phyloP scores from a whole-genome alignment of 495 filamentous ascomycete genomes.

The Aspergillus campestris region DNA sequence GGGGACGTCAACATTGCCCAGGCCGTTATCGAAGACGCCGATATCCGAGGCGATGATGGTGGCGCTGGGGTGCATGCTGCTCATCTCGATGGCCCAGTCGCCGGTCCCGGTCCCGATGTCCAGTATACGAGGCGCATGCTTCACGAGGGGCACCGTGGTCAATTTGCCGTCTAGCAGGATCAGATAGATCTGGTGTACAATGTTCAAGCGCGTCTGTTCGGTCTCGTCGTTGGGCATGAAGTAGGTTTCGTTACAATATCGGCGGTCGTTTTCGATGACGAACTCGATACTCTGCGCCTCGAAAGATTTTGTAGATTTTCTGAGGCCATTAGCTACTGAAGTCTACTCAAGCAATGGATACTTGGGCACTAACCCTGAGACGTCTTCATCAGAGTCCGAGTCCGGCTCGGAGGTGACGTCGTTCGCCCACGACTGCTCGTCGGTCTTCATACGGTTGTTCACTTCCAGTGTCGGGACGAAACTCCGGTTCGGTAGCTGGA shows the following conservation, averaged over 20 bases:
- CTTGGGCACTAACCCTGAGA: constrained; percentile 19
- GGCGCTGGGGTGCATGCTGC: constrained; percentile 50
- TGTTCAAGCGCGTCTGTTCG: constrained; percentile 62
- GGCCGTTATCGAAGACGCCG: constrained; percentile 31
- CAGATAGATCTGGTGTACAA: constrained; percentile 58
- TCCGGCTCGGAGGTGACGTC: constrained; percentile 13
- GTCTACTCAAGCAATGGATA: not conserved
- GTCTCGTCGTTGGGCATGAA: constrained; percentile 70
- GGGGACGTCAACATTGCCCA: constrained; percentile 46
- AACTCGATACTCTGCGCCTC: constrained; percentile 48
- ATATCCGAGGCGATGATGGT: constrained; percentile 65
- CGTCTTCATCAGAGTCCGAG: constrained; percentile 13
- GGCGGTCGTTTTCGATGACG: constrained; percentile 54
- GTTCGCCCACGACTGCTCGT: constrained; percentile 3
- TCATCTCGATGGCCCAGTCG: constrained; percentile 70
- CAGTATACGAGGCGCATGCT: constrained; percentile 47
- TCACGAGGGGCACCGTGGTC: constrained; percentile 48
- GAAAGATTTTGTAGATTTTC: constrained; percentile 52
- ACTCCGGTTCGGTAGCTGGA: constrained; percentile 11
- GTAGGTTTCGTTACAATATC: constrained; percentile 59
- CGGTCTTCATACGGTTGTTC: constrained; percentile 3
- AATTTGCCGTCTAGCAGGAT: constrained; percentile 51
- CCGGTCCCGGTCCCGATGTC: constrained; percentile 64
- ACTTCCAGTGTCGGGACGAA: constrained; percentile 6
- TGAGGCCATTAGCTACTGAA: constrained; percentile 16